Conservation (phyloP, 306 rosid genomes). For the Oemleria cerasiformis region DNA sequence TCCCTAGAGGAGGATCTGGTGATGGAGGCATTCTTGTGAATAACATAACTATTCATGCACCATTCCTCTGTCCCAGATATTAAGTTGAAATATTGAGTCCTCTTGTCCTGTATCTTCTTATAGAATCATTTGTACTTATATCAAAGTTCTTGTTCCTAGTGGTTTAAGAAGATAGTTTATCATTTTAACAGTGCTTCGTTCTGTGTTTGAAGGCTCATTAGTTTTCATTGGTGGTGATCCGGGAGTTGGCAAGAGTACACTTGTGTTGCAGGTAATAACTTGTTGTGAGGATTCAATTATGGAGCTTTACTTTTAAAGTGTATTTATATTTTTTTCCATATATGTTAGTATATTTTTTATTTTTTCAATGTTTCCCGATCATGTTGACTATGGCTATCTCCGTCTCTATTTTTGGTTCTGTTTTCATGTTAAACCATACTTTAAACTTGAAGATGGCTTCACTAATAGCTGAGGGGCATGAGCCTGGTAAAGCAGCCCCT, state of each 20-base stretch:
- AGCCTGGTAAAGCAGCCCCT: constrained; percentile 36
- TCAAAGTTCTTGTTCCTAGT: constrained; percentile 5
- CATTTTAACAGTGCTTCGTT: constrained; percentile 24
- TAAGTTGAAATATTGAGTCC: not conserved
- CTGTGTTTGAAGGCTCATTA: constrained; percentile 72
- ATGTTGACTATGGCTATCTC: not conserved
- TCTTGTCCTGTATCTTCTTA: not conserved
- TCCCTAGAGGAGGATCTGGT: not conserved
- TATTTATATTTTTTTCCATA: not conserved
- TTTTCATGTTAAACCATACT: constrained; percentile 20
- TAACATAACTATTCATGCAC: not conserved
- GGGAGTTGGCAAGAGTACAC: constrained; percentile 98
- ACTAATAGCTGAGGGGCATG: constrained; percentile 54
- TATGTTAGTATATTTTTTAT: not conserved
- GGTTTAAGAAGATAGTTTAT: not conserved
- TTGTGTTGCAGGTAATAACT: constrained; percentile 69
- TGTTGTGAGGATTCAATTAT: constrained; percentile 13
- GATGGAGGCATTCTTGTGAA: not conserved
- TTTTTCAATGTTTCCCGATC: not conserved
- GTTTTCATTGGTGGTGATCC: constrained; percentile 91
- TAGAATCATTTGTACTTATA: constrained; percentile 15
- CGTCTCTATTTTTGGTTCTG: constrained; percentile 10
- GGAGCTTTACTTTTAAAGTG: not conserved
- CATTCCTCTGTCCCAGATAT: not conserved
- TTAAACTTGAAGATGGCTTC: constrained; percentile 66